Percentiles rank a stretch among this genome's conserved stretches.
Conservation (phyloP, 192 early-diverging fungal genomes). For the Backusella liffmaniae region DNA sequence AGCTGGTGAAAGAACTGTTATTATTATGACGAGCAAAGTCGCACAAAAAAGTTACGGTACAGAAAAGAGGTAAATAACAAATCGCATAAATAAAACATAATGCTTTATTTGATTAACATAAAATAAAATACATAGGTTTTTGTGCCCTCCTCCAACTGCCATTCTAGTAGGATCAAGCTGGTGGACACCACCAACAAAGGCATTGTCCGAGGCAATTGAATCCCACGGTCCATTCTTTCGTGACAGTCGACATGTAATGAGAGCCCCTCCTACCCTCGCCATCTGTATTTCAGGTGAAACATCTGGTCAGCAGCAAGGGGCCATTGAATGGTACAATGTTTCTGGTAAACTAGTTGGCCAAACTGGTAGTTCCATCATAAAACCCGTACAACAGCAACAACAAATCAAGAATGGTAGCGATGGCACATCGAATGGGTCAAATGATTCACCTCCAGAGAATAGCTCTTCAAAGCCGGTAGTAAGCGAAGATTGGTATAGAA, state of each 20-base stretch:
- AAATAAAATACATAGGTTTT: conserved; percentile 47
- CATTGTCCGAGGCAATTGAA: neutral
- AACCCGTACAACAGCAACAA: neutral
- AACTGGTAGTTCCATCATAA: conserved; percentile 33
- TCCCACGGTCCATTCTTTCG: neutral
- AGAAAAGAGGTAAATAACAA: conserved; percentile 63
- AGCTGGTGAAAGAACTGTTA: conserved; percentile 59
- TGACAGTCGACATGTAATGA: neutral
- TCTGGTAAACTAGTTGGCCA: conserved; percentile 42
- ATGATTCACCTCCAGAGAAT: neutral
- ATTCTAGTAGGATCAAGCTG: conserved; percentile 69
- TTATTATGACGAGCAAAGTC: conserved; percentile 82
- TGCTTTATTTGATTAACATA: conserved; percentile 1
- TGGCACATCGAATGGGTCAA: neutral
- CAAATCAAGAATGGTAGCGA: neutral
- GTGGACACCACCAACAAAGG: conserved; percentile 34
- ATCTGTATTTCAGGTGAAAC: conserved; percentile 57
- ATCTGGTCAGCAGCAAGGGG: conserved; percentile 44
- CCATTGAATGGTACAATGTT: conserved; percentile 48
- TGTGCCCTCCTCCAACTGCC: conserved; percentile 80
- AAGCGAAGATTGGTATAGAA: conserved; percentile 13
- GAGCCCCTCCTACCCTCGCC: conserved; percentile 43
- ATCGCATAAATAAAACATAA: too few species aligned
- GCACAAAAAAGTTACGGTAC: conserved; percentile 93
- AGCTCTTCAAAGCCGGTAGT: neutral